Conservation (phyloP, 805 yeast species). For the Candida andamanensis region DNA sequence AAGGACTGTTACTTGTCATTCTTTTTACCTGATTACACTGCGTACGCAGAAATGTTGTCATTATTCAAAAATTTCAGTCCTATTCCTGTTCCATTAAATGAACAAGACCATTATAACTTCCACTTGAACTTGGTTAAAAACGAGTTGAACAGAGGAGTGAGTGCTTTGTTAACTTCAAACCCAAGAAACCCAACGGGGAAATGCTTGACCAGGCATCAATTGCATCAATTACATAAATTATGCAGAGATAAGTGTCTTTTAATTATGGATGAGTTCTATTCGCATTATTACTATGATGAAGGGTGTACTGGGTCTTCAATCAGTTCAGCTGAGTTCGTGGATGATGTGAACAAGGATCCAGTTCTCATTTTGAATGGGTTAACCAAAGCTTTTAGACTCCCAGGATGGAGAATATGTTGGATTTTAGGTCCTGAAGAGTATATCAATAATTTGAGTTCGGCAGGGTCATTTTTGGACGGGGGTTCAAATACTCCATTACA, state of each 20-base stretch:
- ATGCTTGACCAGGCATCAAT: constrained; percentile 44
- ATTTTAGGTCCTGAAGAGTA: constrained; percentile 58
- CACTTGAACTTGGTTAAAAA: constrained; percentile 48
- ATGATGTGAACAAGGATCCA: constrained; percentile 54
- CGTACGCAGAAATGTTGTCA: constrained; percentile 61
- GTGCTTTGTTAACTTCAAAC: constrained; percentile 54
- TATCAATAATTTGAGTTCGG: constrained; percentile 49
- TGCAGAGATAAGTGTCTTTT: constrained; percentile 50
- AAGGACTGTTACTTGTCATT: constrained; percentile 56
- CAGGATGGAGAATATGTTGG: constrained; percentile 66
- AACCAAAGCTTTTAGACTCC: constrained; percentile 56
- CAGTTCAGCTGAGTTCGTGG: constrained; percentile 46
- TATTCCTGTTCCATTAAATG: constrained; percentile 56
- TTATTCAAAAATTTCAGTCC: constrained; percentile 59
- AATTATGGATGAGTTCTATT: constrained; percentile 61
- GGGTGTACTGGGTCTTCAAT: constrained; percentile 49
- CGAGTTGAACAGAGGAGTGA: constrained; percentile 53
- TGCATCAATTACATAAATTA: constrained; percentile 45
- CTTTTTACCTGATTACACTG: constrained; percentile 60
- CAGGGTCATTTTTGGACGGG: constrained; percentile 58
- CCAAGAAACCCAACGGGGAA: constrained; percentile 63
- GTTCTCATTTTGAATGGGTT: constrained; percentile 57
- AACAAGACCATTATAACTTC: constrained; percentile 51
- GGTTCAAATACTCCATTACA: constrained; percentile 61
- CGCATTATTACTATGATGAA: constrained; percentile 53